A percentile compares a stretch with the other conserved stretches of the same genome.
phyloP scores from a whole-genome alignment of 2,329 filamentous ascomycete species.

The Cercospora zeina region DNA sequence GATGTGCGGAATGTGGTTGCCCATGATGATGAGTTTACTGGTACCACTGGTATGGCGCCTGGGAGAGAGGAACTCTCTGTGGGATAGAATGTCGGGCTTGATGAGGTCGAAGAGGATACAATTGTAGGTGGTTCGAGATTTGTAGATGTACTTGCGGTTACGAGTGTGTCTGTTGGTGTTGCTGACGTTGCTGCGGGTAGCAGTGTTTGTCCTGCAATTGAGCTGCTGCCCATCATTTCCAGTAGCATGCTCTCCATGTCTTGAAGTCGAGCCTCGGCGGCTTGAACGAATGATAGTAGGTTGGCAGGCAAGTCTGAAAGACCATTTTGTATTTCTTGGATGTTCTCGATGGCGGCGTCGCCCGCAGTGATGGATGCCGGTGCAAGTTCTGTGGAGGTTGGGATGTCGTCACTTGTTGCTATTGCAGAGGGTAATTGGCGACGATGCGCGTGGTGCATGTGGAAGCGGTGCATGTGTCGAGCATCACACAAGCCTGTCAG shows the following conservation, averaged over 20 bases:
- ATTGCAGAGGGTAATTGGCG: neutral
- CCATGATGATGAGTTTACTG: neutral
- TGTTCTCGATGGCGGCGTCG: constrained; percentile 26
- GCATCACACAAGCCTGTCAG: neutral
- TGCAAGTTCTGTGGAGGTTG: neutral
- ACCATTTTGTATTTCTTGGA: constrained; percentile 25
- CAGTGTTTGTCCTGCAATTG: neutral
- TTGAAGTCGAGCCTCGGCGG: constrained; percentile 21
- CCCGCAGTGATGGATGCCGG: constrained; percentile 20
- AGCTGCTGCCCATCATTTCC: constrained; percentile 4
- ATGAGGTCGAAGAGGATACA: neutral
- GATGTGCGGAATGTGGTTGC: constrained; percentile 15
- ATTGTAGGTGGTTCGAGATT: neutral
- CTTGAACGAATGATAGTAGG: constrained; percentile 24
- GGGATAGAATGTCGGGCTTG: neutral
- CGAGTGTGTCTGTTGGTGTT: neutral
- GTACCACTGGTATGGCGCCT: neutral
- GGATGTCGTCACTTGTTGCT: neutral
- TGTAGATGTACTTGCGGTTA: neutral
- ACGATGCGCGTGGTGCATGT: constrained; percentile 12
- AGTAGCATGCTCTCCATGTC: constrained; percentile 23
- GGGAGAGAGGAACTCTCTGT: neutral
- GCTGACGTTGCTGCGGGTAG: neutral
- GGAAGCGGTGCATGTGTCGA: constrained; percentile 18
- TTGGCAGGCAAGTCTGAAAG: constrained; percentile 26